These are phyloP conservation scores for Mucor piriformis DNA, from an alignment of 371 early-diverging fungal genomes.

Conservation along the genomic window DNA sequence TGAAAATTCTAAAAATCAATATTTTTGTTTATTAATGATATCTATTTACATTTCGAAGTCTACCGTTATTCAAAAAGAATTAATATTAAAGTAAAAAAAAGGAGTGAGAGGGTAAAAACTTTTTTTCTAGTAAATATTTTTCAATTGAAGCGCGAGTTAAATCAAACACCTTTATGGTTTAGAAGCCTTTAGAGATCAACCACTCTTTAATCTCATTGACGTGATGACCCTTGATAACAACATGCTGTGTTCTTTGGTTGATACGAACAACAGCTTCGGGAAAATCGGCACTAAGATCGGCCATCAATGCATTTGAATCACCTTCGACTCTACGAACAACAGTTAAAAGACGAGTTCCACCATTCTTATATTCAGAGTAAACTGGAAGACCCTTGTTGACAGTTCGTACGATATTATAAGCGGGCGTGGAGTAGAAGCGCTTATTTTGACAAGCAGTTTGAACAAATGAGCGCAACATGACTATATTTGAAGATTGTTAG, in stretches of 20 bases:
- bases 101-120: neutral
- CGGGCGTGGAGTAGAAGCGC: slow-evolving; percentile 35
- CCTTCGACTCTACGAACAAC: slow-evolving; percentile 78
- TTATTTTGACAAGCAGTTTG: slow-evolving; percentile 20
- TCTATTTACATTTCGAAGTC: slow-evolving; percentile 1
- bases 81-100: neutral
- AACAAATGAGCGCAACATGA: slow-evolving; percentile 24
- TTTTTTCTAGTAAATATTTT: too few relatives aligned
- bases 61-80: neutral
- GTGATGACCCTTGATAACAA: slow-evolving; percentile 60
- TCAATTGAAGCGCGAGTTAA: neutral
- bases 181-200: slow-evolving; percentile 66
- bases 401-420: slow-evolving; percentile 65
- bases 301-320: slow-evolving; percentile 54
- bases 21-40: neutral
- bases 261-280: slow-evolving; percentile 37
- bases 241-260: slow-evolving; percentile 48
- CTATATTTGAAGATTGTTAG: neutral
- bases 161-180: slow-evolving; percentile 10
- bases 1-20: too few relatives aligned
- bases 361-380: slow-evolving; percentile 75
- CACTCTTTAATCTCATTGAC: slow-evolving; percentile 58
- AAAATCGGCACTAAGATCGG: slow-evolving; percentile 45
- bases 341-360: slow-evolving; percentile 66
- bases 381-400: slow-evolving; percentile 67